A percentile compares a stretch with the other conserved stretches of the same genome.
Evolutionary conservation across 352 stramenopile genomes (phyloP).

Genomic region (Globisporangium radiosum): DNA sequence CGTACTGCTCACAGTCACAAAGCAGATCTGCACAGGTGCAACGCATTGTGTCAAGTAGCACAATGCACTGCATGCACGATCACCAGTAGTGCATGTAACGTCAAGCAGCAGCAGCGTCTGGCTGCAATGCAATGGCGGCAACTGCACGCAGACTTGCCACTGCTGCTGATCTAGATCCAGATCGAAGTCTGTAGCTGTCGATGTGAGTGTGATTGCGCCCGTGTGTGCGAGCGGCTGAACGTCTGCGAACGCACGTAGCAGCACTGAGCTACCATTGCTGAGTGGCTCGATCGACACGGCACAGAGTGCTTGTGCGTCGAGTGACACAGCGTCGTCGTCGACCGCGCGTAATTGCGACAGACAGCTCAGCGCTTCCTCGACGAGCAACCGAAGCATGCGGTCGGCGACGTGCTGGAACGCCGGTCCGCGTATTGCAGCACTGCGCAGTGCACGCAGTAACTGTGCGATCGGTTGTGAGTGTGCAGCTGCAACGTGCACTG

Average conservation of each 20-base stretch:
- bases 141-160: conserved; percentile 18
- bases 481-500: conserved; percentile 20
- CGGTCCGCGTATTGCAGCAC: conserved; percentile 8
- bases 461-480: conserved; percentile 21
- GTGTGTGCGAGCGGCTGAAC: conserved; percentile 19
- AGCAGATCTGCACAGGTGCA: conserved; percentile 37
- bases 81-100: conserved; percentile 35
- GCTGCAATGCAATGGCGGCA: conserved; percentile 19
- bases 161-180: background rate
- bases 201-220: conserved; percentile 4
- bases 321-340: too few relatives aligned
- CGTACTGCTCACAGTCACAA: conserved; percentile 41
- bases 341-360: conserved; percentile 10
- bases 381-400: conserved; percentile 25
- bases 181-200: background rate
- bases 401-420: conserved; percentile 24
- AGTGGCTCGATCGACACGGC: conserved; percentile 17
- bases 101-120: conserved; percentile 40
- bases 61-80: conserved; percentile 29
- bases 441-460: conserved; percentile 18
- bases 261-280: conserved; percentile 1
- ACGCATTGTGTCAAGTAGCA: conserved; percentile 31
- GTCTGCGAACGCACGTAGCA: conserved; percentile 20
- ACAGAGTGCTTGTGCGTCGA: conserved; percentile 16
- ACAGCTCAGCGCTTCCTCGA: conserved; percentile 28